Percentiles rank a stretch among this genome's conserved stretches.
Evolutionary conservation across 2,329 filamentous ascomycete genomes (phyloP).

Genomic region (Biscogniauxia mediterranea): DNA sequence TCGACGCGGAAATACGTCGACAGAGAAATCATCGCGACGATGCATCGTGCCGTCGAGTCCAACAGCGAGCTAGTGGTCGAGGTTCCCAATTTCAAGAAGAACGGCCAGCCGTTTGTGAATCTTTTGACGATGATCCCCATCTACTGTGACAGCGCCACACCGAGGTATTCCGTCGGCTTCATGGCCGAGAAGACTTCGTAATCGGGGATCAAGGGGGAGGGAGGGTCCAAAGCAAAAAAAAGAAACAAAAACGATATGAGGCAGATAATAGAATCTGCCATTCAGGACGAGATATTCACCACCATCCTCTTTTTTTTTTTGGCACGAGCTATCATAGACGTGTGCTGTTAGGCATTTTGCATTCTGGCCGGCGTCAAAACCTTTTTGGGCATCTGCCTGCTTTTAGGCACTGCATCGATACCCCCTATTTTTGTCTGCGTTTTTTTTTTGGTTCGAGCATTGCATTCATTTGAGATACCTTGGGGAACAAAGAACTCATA

Average conservation of each 20-base stretch:
- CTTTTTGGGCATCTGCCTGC: slow-evolving; percentile 18
- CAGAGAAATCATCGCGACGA: slow-evolving; percentile 58
- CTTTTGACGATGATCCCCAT: slow-evolving; percentile 83
- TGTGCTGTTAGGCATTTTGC: slow-evolving; percentile 20
- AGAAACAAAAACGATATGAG: background rate
- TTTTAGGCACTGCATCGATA: slow-evolving; percentile 31
- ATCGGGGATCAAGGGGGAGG: background rate
- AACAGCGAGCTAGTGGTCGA: slow-evolving; percentile 47
- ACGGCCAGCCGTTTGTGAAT: slow-evolving; percentile 78
- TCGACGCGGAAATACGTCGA: slow-evolving; percentile 65
- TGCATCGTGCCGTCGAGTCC: slow-evolving; percentile 45
- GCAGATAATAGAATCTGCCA: too few species aligned
- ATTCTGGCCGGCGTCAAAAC: slow-evolving; percentile 4
- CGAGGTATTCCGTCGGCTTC: slow-evolving; percentile 78
- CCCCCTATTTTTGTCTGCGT: slow-evolving; percentile 14
- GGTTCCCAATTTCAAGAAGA: slow-evolving; percentile 78
- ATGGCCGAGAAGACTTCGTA: slow-evolving; percentile 54
- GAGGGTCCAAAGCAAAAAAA: background rate
- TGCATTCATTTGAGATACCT: background rate
- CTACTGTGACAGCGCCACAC: slow-evolving; percentile 60
- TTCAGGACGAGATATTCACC: background rate
- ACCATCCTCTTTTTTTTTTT: background rate
- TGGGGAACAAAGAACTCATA: background rate
- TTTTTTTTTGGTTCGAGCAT: slow-evolving; percentile 2
- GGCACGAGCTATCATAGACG: slow-evolving; percentile 5